Conservation (phyloP, 2,329 filamentous ascomycete species). For the Ceratocystis huliohia region DNA sequence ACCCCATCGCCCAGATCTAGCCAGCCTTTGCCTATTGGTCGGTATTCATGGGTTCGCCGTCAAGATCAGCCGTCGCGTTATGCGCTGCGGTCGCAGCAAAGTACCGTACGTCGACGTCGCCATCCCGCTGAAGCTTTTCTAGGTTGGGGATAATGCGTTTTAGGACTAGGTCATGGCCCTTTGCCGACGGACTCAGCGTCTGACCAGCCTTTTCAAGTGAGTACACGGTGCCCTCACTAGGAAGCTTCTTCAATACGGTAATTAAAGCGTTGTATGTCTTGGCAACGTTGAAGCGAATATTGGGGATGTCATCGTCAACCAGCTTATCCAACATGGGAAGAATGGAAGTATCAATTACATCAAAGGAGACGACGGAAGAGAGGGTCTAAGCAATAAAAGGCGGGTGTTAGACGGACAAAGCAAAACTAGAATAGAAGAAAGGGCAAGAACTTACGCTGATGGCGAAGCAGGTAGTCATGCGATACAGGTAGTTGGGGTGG, state of each 20-base stretch:
- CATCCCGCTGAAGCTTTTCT: conserved; percentile 91
- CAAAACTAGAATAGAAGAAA: conserved; percentile 21
- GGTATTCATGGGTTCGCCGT: conserved; percentile 50
- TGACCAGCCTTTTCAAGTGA: conserved; percentile 68
- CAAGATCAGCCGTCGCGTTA: conserved; percentile 35
- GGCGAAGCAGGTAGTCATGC: conserved; percentile 99
- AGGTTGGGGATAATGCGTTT: conserved; percentile 78
- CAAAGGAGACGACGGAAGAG: conserved; percentile 79
- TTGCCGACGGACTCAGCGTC: conserved; percentile 50
- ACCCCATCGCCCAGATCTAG: neutral
- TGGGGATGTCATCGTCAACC: conserved; percentile 86
- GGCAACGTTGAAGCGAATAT: conserved; percentile 98
- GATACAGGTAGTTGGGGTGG: conserved; percentile 96
- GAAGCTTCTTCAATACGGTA: conserved; percentile 79
- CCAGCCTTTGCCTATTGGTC: conserved; percentile 41
- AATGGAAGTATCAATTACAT: conserved; percentile 85
- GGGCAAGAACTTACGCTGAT: conserved; percentile 60
- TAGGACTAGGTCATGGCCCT: conserved; percentile 68
- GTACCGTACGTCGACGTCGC: conserved; percentile 95
- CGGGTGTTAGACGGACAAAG: conserved; percentile 21
- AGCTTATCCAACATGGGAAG: conserved; percentile 94
- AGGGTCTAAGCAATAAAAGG: conserved; percentile 56
- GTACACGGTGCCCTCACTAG: conserved; percentile 74
- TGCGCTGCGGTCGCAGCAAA: conserved; percentile 84
- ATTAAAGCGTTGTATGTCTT: conserved; percentile 92